These are phyloP conservation scores for Chlorella sp. DNA, from an alignment of 139 green algal species.

Conservation along the genomic window DNA sequence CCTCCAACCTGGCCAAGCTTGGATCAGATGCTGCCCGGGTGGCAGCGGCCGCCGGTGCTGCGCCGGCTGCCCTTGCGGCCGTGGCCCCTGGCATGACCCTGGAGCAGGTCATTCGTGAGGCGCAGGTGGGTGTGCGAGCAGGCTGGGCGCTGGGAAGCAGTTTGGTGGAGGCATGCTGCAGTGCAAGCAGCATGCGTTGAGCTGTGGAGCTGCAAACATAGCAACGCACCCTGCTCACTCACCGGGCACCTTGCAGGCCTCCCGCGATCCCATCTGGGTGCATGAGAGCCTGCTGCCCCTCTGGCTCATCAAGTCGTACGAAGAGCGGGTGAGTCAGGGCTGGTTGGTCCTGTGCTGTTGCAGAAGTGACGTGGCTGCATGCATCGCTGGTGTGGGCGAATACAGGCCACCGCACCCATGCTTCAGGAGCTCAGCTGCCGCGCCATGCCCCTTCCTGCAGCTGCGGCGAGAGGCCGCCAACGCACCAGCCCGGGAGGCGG, in stretches of 20 bases:
- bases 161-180: no score
- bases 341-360: neutral
- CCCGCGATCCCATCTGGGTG: constrained; percentile 43
- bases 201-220: no score
- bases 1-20: constrained; percentile 13
- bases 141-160: no score
- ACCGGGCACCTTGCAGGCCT: neutral
- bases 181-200: no score
- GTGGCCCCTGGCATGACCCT: neutral
- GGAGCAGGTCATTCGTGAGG: neutral
- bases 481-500: no score
- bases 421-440: no score
- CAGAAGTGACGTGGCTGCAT: neutral
- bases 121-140: neutral
- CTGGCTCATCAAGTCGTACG: constrained; percentile 59
- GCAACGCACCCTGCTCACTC: no score
- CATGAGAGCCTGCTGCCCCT: constrained; percentile 58
- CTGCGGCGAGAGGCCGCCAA: no score
- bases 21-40: neutral
- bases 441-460: no score
- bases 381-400: neutral
- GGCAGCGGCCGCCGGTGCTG: neutral
- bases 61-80: neutral
- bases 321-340: constrained; percentile 49
- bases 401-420: no score